These are phyloP conservation scores for Emericellopsis atlantica DNA, from an alignment of 2,329 filamentous ascomycete genomes.

Conservation along the genomic window DNA sequence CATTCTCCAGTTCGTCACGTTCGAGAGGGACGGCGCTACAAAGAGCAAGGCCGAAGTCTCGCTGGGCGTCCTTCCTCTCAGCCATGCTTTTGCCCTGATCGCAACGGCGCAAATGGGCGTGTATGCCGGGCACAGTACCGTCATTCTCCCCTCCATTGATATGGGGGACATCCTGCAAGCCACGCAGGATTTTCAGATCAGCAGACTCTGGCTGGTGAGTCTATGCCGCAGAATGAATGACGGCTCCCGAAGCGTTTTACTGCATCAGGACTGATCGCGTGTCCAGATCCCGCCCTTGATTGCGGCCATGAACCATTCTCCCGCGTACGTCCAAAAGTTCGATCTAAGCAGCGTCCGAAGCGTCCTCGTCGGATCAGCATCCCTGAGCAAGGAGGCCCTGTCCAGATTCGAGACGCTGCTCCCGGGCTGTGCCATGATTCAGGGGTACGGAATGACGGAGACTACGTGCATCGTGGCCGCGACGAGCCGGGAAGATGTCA, in stretches of 20 bases:
- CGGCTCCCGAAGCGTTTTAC: too few relatives aligned
- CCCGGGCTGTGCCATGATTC: constrained; percentile 1
- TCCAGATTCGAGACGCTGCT: constrained; percentile 1
- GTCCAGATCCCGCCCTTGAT: too few relatives aligned
- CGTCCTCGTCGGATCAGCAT: constrained; percentile 3
- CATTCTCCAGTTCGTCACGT: constrained; percentile 1
- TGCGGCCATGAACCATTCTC: too few relatives aligned
- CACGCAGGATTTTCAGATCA: too few relatives aligned
- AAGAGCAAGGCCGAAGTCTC: not conserved
- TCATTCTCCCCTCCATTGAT: too few relatives aligned
- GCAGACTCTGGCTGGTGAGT: too few relatives aligned
- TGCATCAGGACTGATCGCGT: too few relatives aligned
- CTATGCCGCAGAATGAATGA: too few relatives aligned
- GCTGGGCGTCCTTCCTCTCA: constrained; percentile 2
- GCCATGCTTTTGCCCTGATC: not conserved
- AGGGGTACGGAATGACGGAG: constrained; percentile 4
- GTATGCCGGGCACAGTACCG: too few relatives aligned
- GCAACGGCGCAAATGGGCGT: too few relatives aligned
- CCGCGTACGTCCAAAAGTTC: too few relatives aligned
- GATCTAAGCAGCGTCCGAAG: not conserved
- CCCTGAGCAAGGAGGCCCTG: not conserved
- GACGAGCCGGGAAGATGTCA: constrained; percentile 1
- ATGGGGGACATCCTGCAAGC: too few relatives aligned
- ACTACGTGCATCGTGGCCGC: constrained; percentile 2
- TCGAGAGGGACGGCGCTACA: not conserved